Evolutionary conservation across 2,329 filamentous ascomycete genomes (phyloP), one percentile per base, ranked within the genome.

Genomic region (Fusarium heterosporum): DNA sequence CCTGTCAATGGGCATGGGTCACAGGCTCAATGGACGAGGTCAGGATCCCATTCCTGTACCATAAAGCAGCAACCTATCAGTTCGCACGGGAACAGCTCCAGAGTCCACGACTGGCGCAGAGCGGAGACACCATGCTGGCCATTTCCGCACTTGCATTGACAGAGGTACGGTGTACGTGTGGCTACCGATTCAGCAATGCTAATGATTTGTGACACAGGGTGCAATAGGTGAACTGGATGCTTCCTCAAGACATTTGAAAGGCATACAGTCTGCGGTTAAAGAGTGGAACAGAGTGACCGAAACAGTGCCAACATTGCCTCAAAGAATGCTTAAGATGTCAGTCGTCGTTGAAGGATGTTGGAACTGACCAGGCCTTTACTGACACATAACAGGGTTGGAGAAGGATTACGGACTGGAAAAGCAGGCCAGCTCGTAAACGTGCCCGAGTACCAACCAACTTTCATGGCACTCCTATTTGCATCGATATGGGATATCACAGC

Each of bases 31-130:
- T 80, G 68, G 80, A 82, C 51, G 76, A 79, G 50, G 80, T 81
- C 66, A 78, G 79, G 65, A 74, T 82, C 22, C 79, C 80, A 12
- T 82, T 82, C 64, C 75, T 82, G 50, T 81, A 82, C 56, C 80
- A 82, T 69, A 83, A 83, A 64, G 75, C 81, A 26, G 79, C 81
- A 46, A 81, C 81, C 12, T 82, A 82, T 69, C 78, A 80, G 52
- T 82, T 81, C 58, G 80, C 81, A 47, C 79, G 80, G 61, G 76
- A 80, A 62, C 80, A 82, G 59, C 70, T 82, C 40, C 75, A 76
- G 45, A 74, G 76, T 34, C 73, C 76, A n/a, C 76, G 77, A 43
- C 73, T 74, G 9, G 78, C 75, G 30, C 74, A 78, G 39, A 78
- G 77, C 55, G 80, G 81, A 50, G 78, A 79, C 34, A 79, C 79